Base-by-base conservation (phyloP, 192 early-diverging fungal species). In the Obelidium mucronatum region DNA sequence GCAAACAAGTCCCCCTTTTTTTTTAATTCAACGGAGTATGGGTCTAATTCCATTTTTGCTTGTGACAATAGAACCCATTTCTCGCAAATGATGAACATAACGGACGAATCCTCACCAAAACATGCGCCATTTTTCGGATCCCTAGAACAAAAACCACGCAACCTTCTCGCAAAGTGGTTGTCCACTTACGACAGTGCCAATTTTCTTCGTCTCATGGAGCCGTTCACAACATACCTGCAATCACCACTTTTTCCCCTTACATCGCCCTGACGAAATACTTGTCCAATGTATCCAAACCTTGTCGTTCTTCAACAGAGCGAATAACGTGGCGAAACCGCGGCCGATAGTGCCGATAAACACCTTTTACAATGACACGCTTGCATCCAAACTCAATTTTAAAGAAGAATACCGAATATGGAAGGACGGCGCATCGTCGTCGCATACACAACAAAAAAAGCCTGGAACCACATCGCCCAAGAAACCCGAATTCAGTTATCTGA, bases 331-430 rank as follows among this genome's bases (percentile, higher is more conserved):
- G n/a, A 61, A 48, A 48, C 78, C 78, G 8, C 26, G 39, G 0
- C 80, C 77, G 4, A 74, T 85, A 15, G 73, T 82, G 37, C 83
- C 85, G n/a, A 66, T 84, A 8, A 75, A 79, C 30, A 62, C 72
- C 34, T 89, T 89, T 65, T 87, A 89, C 74, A 87, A 74, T 58
- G 73, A 79, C 1, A 54, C 80, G 5, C 64, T 89, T 22, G 63
- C 60, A 4, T 64, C 37, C 71, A 81, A 73, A 31, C 75, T 93
- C 36, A 92, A 92, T 53, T 91, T 94, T 74, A 94, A 93, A 68
- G 90, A 92, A 3, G 92, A 94, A 73, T 94, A 93, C 78, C 79
- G 85, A 35, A 84, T 81, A 22, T 94, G 93, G 93, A 89, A 85
- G 44, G 76, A 87, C 6, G n/a, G n/a, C n/a, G n/a, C n/a, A n/a